Conservation (phyloP, 176 grass and related monocot species). For the Elymus sibiricus region DNA sequence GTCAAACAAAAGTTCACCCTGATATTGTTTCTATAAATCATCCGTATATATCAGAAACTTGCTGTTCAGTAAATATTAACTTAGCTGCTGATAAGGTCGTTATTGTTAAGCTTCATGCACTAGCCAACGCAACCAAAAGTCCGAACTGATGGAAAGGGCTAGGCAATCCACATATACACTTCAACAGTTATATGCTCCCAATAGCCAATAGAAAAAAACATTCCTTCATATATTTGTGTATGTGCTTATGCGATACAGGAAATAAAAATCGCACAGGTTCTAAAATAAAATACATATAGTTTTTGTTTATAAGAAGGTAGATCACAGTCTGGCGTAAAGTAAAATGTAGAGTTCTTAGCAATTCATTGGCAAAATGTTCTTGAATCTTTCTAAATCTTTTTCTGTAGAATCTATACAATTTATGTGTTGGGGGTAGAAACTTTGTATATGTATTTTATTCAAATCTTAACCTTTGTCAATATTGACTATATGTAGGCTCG, state of each 20-base stretch:
- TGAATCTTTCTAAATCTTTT: background rate
- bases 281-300: background rate
- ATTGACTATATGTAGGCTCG: slow-evolving; percentile 51
- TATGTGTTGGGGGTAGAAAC: background rate
- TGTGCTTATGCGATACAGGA: background rate
- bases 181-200: background rate
- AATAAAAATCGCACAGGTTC: background rate
- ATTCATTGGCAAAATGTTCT: slow-evolving; percentile 2
- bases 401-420: background rate
- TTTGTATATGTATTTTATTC: background rate
- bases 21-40: background rate
- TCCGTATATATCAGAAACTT: background rate
- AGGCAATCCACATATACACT: too few relatives aligned
- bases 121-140: too few relatives aligned
- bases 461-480: background rate
- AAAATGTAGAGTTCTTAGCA: background rate
- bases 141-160: too few relatives aligned
- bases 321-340: too few relatives aligned
- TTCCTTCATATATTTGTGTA: background rate
- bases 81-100: background rate
- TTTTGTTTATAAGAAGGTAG: too few relatives aligned
- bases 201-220: background rate
- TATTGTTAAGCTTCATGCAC: too few relatives aligned
- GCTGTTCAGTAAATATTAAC: background rate
- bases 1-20: background rate